phyloP scores from a whole-genome alignment of 139 green algal species.

The Micromonas pusilla region DNA sequence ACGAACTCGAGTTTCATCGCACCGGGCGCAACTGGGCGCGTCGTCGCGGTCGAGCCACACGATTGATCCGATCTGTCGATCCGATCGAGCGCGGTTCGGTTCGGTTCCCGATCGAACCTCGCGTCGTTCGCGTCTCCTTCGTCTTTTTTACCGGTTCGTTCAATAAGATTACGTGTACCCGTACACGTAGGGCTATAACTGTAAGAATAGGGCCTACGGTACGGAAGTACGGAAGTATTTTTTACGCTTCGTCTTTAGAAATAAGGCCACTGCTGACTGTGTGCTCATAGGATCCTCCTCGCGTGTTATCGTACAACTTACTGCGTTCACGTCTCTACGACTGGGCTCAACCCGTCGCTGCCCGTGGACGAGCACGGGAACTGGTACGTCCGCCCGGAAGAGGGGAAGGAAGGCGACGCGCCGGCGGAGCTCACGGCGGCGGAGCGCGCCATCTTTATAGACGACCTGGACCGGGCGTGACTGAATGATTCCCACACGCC shows the following conservation, averaged over 20 bases:
- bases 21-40: too few relatives aligned
- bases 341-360: conserved; percentile 15
- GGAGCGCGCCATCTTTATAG: background rate
- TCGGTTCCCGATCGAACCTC: background rate
- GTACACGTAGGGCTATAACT: too few relatives aligned
- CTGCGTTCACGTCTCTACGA: background rate
- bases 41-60: too few relatives aligned
- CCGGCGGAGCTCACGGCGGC: background rate
- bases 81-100: background rate
- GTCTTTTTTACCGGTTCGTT: background rate
- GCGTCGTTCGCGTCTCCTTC: background rate
- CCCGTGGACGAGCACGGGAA: conserved; percentile 9
- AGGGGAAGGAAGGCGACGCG: background rate
- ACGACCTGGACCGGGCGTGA: too few relatives aligned
- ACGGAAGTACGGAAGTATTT: too few relatives aligned
- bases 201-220: too few relatives aligned
- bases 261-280: too few relatives aligned
- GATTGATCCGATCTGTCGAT: background rate
- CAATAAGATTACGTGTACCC: too few relatives aligned
- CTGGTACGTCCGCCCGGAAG: conserved; percentile 7
- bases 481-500: too few relatives aligned
- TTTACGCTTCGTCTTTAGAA: too few relatives aligned
- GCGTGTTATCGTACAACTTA: too few relatives aligned
- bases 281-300: too few relatives aligned
- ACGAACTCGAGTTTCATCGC: background rate